Evolutionary conservation across 2,329 filamentous ascomycete genomes (phyloP), one percentile per base, ranked within the genome.

Genomic region (Coniochaeta sp.): DNA sequence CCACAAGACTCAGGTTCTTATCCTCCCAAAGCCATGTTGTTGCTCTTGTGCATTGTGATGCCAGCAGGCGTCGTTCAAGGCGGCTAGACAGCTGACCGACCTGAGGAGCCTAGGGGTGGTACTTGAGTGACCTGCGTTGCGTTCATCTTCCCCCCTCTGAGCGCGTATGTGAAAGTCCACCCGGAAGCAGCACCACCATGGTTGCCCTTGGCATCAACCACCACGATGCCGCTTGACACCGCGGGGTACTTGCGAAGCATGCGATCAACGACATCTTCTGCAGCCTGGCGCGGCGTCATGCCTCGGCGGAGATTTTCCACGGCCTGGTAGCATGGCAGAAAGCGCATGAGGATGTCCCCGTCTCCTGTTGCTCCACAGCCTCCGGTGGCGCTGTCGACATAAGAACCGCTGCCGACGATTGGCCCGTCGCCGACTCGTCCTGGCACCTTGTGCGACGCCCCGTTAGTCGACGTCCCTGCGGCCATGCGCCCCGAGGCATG

Each of bases 331-430:
- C 81, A 84, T 0, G 81, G 81, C 26, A 84, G 67, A 63, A 83
- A 82, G 4, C 81, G 75, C 77, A 83, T 81, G 80, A 84, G 82
- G 61, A 83, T 69, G 65, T 84, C 81, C 0, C 81, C 81, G 59
- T 84, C 81, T 1, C 81, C 81, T 0, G 81, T 84, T 1, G 81
- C 80, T 8, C 81, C 81, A 64, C 81, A 84, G 0, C 78, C 81
- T 1, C 81, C 81, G 1, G 81, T 76, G 3, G 81, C 79, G 5
- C 72, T 73, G 62, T 84, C 81, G 3, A 80, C 81, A 63, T 84
- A 84, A 1, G 80, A 81, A 1, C 81, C 81, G 59, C 78, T 81
- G 1, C 81, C 81, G 0, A 76, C 73, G 58, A 84, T 83, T 3
- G 81, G 81, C 0, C 80, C 81, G 59, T 84, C 81, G 17, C 81